These are phyloP conservation scores for Lycium ferocissimum DNA, from an alignment of 257 asterid genomes.

Conservation along the genomic window DNA sequence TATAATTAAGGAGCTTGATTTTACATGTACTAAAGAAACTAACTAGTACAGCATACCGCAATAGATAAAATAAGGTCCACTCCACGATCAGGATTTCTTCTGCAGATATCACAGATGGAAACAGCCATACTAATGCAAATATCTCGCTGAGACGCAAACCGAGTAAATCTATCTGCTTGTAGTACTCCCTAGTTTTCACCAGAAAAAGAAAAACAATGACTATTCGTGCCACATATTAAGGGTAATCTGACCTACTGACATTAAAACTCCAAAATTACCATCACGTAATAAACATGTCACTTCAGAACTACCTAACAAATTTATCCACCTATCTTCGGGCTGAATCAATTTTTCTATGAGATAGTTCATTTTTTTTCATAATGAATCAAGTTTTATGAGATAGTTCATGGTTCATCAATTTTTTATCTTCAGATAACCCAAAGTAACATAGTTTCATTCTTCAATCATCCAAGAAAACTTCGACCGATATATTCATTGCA, in stretches of 20 bases:
- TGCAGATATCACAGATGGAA: conserved; percentile 87
- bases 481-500: not conserved
- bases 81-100: conserved; percentile 93
- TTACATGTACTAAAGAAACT: conserved; percentile 36
- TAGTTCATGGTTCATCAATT: conserved; percentile 19
- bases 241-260: not conserved
- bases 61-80: conserved; percentile 94
- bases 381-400: not conserved
- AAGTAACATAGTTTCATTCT: not conserved
- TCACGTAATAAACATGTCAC: conserved; percentile 2
- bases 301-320: not conserved
- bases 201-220: conserved; percentile 12
- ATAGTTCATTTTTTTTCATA: not conserved
- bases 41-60: conserved; percentile 65
- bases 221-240: not conserved
- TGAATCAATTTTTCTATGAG: not conserved
- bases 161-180: conserved; percentile 60
- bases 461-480: not conserved
- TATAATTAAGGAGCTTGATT: conserved; percentile 43
- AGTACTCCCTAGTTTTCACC: conserved; percentile 68
- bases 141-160: conserved; percentile 60
- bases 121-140: conserved; percentile 80
- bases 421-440: not conserved
- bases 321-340: conserved; percentile 4
- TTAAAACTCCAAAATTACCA: conserved; percentile 10